These are phyloP conservation scores for Allantophomopsis lycopodina DNA, from an alignment of 2,329 filamentous ascomycete genomes.

Conservation along the genomic window DNA sequence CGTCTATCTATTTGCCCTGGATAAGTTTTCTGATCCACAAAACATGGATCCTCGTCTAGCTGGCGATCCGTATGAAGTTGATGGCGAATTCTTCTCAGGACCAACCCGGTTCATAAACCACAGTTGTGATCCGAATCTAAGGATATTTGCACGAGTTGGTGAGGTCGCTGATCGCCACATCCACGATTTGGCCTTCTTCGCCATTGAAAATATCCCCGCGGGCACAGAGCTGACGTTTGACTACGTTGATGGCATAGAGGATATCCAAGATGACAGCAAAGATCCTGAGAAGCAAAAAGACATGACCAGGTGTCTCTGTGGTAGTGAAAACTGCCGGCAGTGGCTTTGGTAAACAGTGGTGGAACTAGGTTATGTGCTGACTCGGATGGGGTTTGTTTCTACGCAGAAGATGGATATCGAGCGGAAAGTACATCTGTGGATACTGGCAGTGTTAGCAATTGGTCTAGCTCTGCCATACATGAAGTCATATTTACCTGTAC, in stretches of 20 bases:
- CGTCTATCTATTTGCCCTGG: conserved; percentile 67
- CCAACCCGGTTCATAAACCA: conserved; percentile 77
- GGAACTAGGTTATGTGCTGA: no score
- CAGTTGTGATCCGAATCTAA: conserved; percentile 64
- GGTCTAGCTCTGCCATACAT: no score
- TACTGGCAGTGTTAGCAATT: no score
- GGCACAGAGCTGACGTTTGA: conserved; percentile 68
- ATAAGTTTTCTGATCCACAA: conserved; percentile 57
- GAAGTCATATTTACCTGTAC: no score
- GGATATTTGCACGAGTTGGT: conserved; percentile 67
- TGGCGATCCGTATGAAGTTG: conserved; percentile 43
- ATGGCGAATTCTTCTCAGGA: conserved; percentile 65
- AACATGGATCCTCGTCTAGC: conserved; percentile 42
- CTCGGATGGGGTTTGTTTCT: no score
- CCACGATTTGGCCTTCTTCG: conserved; percentile 68
- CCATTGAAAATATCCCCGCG: conserved; percentile 47
- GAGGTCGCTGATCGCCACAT: conserved; percentile 62
- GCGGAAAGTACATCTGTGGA: no score
- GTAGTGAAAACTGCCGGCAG: conserved; percentile 50
- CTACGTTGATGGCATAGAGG: conserved; percentile 54
- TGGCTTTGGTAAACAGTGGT: conserved; percentile 57
- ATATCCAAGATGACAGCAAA: conserved; percentile 31
- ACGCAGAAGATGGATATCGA: no score
- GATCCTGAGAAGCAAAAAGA: conserved; percentile 33
- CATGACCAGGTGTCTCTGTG: conserved; percentile 49